Evolutionary conservation across 768 basidiomycete species (phyloP).

Genomic region (Leccinum rimulosum): DNA sequence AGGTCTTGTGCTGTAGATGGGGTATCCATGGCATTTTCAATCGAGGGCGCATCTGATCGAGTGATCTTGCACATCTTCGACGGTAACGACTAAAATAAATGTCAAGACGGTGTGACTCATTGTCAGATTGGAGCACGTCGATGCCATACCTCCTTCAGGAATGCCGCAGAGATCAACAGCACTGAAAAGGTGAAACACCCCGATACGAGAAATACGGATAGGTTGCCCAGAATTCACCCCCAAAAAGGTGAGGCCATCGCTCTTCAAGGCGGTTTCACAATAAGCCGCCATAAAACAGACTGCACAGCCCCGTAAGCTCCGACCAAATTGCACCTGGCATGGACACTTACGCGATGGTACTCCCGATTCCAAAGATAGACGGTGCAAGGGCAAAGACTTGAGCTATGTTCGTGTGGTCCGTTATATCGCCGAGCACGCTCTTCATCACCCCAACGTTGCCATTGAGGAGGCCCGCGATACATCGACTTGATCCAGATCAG

Average conservation of each 20-base stretch:
- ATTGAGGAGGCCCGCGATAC: constrained; percentile 36
- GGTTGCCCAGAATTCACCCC: constrained; percentile 35
- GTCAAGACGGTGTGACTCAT: background rate
- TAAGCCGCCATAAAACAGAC: constrained; percentile 58
- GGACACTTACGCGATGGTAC: constrained; percentile 30
- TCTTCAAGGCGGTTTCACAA: constrained; percentile 57
- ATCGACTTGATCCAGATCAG: constrained; percentile 28
- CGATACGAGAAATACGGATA: constrained; percentile 36
- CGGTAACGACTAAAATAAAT: constrained; percentile 22
- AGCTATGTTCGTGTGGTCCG: constrained; percentile 38
- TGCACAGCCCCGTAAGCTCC: constrained; percentile 19
- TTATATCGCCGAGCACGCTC: constrained; percentile 64
- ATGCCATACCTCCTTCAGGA: constrained; percentile 33
- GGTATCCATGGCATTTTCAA: background rate
- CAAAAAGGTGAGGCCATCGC: constrained; percentile 48
- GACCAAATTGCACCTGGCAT: too few relatives aligned
- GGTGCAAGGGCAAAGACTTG: constrained; percentile 34
- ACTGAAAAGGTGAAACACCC: constrained; percentile 11
- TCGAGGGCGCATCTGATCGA: background rate
- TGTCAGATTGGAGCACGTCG: background rate
- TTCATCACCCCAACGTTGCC: constrained; percentile 60
- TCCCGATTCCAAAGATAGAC: constrained; percentile 27
- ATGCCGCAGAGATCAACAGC: constrained; percentile 18
- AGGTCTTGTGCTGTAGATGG: constrained; percentile 4
- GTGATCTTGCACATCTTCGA: constrained; percentile 7